Base-by-base conservation (phyloP, 2,329 filamentous ascomycete genomes). In the Exophiala xenobiotica region DNA sequence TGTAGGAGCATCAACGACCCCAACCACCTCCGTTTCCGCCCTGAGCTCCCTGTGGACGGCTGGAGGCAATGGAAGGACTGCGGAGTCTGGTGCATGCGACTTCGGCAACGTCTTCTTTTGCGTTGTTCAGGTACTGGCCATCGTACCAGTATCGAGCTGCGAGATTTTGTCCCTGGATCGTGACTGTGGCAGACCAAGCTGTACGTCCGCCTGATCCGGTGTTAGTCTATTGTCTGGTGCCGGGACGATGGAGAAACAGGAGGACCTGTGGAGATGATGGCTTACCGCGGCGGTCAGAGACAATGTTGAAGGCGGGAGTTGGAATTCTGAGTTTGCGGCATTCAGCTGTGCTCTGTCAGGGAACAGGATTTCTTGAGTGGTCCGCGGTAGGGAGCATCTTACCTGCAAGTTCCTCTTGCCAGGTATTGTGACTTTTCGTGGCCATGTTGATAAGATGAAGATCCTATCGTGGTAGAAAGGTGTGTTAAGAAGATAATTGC, bases 101-200 rank as follows among this genome's bases (percentile, higher is more conserved):
- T 71, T 96, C 89, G 59, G 90, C 90, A n/a, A 89, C 90, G 67
- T 96, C 90, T 70, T 96, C 90, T 71, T 83, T 86, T 52, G 90
- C 90, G 65, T 95, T 95, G 75, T 91, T 83, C 69, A 92, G 78
- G 66, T 89, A 90, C 67, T 89, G 83, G 55, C 90, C 90, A 69
- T 95, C 90, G 71, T 95, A 96, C 89, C 89, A 96, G 72, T 83
- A 95, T 57, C 89, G 82, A 40, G 90, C 90, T n/a, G 78, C 67
- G 63, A 88, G 78, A 40, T 73, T 78, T 44, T 78, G 73, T 47
- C 84, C 85, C 61, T 81, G 76, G 51, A 95, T 80, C n/a, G 77
- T 82, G 52, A 95, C 89, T 53, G 79, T 80, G 74, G 86, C 87
- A 51, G 89, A 92, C 90, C 90, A 96, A 51, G 90, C 90, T 52